A percentile compares a stretch with the other conserved stretches of the same genome.
phyloP scores from a whole-genome alignment of 352 stramenopile species.

The Globisporangium radiosum region DNA sequence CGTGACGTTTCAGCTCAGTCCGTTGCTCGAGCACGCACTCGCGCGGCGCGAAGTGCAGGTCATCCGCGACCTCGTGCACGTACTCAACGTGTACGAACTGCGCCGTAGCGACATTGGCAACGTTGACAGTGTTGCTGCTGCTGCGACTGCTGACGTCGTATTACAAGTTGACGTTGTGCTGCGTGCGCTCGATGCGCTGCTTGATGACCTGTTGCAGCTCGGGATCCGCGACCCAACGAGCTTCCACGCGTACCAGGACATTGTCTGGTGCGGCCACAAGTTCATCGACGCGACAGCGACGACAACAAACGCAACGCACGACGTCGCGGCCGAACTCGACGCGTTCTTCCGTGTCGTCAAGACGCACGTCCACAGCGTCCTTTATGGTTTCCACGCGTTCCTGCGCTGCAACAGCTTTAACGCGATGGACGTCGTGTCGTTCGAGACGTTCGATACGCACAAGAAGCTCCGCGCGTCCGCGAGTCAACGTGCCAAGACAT shows the following conservation, averaged over 20 bases:
- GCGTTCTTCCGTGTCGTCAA: slow-evolving; percentile 46
- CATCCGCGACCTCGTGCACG: slow-evolving; percentile 45
- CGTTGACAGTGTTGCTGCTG: neutral
- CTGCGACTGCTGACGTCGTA: slow-evolving; percentile 2
- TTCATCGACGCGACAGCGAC: slow-evolving; percentile 20
- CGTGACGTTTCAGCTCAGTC: slow-evolving; percentile 75
- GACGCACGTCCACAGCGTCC: slow-evolving; percentile 55
- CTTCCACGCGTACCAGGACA: slow-evolving; percentile 78
- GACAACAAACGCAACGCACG: slow-evolving; percentile 8
- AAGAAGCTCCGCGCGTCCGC: slow-evolving; percentile 39
- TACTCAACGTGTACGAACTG: slow-evolving; percentile 49
- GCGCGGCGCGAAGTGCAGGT: slow-evolving; percentile 59
- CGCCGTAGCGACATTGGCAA: neutral
- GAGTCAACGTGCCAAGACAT: slow-evolving; percentile 13
- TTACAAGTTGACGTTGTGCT: slow-evolving; percentile 29
- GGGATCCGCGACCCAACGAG: slow-evolving; percentile 52
- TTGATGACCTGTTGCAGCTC: slow-evolving; percentile 46
- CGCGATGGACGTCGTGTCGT: slow-evolving; percentile 56
- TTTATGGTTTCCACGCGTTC: slow-evolving; percentile 74
- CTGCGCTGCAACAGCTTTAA: slow-evolving; percentile 80
- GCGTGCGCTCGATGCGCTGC: slow-evolving; percentile 35
- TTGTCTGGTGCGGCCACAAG: slow-evolving; percentile 79
- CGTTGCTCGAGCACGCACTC: slow-evolving; percentile 60
- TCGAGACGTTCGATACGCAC: slow-evolving; percentile 70
- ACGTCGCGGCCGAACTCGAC: slow-evolving; percentile 27